phyloP scores from a whole-genome alignment of 441 rosid genomes.

The Mallotus repandus region DNA sequence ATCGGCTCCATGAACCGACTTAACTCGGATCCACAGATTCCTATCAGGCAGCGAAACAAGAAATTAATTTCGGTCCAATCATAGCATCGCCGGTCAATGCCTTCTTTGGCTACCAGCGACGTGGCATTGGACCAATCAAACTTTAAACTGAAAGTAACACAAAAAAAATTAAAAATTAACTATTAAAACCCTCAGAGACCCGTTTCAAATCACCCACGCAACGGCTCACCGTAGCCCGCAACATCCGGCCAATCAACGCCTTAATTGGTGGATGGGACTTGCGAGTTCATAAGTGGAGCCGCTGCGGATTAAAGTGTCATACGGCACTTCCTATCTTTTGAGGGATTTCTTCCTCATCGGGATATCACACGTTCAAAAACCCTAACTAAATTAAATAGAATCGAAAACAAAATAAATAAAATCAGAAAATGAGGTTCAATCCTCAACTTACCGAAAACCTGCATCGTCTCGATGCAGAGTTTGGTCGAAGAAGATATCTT shows the following conservation, averaged over 20 bases:
- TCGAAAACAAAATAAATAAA: too few species aligned
- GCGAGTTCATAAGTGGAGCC: constrained; percentile 10
- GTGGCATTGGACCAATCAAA: constrained; percentile 53
- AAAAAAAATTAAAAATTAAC: neutral
- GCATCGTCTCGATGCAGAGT: too few species aligned
- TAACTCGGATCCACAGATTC: constrained; percentile 53
- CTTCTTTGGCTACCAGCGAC: constrained; percentile 50
- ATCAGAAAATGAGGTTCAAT: too few species aligned
- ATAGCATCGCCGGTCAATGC: constrained; percentile 70
- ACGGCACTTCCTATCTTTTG: constrained; percentile 78
- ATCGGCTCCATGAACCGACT: constrained; percentile 60
- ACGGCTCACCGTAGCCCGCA: constrained; percentile 26
- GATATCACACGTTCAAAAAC: neutral
- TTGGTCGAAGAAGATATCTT: too few species aligned
- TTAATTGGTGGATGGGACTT: too few species aligned
- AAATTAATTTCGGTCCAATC: constrained; percentile 49
- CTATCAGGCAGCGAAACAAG: constrained; percentile 64
- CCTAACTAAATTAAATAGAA: too few species aligned
- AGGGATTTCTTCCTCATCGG: constrained; percentile 66
- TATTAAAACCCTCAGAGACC: constrained; percentile 83
- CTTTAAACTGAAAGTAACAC: neutral
- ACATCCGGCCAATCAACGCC: constrained; percentile 8
- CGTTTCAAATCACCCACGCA: constrained; percentile 66
- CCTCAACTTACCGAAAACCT: too few species aligned
- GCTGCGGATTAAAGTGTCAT: constrained; percentile 58